phyloP scores from a whole-genome alignment of 2,329 filamentous ascomycete species.

The Akanthomyces dipterigenus region DNA sequence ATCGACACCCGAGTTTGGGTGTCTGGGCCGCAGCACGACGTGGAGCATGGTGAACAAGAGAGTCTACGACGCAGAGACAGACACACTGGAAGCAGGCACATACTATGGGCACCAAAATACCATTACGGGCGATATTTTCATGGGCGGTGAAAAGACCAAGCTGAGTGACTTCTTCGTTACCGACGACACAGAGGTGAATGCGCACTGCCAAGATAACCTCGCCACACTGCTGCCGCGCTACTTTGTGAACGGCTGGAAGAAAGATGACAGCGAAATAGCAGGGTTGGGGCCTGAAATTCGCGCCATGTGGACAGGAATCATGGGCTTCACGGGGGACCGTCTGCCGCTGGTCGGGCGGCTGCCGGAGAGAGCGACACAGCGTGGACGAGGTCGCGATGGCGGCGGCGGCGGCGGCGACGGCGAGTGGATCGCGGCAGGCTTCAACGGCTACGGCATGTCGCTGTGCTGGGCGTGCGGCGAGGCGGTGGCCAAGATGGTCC shows the following conservation, averaged over 20 bases:
- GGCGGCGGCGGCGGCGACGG: constrained; percentile 26
- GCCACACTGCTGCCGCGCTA: constrained; percentile 29
- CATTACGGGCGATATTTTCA: constrained; percentile 35
- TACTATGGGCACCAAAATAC: constrained; percentile 3
- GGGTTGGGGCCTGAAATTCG: constrained; percentile 20
- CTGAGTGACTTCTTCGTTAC: constrained; percentile 31
- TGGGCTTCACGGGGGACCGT: constrained; percentile 38
- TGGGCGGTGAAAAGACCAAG: constrained; percentile 38
- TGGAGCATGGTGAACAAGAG: constrained; percentile 33
- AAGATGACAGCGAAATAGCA: background rate
- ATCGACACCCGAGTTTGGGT: constrained; percentile 15
- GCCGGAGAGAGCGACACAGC: constrained; percentile 20
- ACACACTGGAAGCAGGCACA: constrained; percentile 24
- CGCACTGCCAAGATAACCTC: constrained; percentile 24
- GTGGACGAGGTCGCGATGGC: constrained; percentile 23
- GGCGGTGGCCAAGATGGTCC: constrained; percentile 20
- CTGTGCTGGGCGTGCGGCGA: constrained; percentile 38
- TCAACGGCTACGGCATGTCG: constrained; percentile 40
- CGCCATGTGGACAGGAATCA: constrained; percentile 40
- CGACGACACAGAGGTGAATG: constrained; percentile 32
- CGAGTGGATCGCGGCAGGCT: constrained; percentile 40
- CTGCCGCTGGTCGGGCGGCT: constrained; percentile 42
- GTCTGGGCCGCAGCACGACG: background rate
- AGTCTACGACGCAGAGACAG: constrained; percentile 40
- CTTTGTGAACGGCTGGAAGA: constrained; percentile 25